phyloP scores from a whole-genome alignment of 257 asterid genomes.

The Fraxinus excelsior region DNA sequence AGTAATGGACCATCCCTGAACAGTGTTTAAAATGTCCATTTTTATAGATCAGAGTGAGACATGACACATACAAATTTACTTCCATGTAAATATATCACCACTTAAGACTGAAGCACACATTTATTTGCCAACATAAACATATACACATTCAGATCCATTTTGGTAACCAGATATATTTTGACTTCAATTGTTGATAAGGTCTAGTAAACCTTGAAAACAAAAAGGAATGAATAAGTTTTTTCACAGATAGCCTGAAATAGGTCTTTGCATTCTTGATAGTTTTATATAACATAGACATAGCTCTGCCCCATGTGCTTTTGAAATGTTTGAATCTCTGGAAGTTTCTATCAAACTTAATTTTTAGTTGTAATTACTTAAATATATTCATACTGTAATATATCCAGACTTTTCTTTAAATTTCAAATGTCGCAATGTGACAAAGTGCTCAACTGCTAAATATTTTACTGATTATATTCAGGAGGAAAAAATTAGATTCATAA shows the following conservation, averaged over 20 bases:
- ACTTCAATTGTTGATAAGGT: background rate
- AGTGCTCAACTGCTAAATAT: background rate
- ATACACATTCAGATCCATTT: background rate
- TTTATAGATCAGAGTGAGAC: constrained; percentile 25
- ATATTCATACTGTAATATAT: background rate
- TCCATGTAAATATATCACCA: constrained; percentile 1
- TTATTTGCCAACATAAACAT: background rate
- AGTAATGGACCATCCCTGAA: constrained; percentile 97
- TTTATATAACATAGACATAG: background rate
- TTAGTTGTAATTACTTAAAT: background rate
- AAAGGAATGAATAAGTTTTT: background rate
- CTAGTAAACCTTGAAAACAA: background rate
- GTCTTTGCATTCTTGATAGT: background rate
- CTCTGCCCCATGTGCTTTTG: background rate
- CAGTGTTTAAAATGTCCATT: constrained; percentile 23
- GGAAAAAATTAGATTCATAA: background rate
- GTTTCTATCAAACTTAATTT: background rate
- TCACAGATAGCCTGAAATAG: background rate
- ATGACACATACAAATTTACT: background rate
- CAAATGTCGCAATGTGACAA: background rate
- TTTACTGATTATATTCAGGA: background rate
- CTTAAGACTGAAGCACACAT: constrained; percentile 7
- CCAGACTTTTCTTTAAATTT: constrained; percentile 1
- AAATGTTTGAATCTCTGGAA: background rate
- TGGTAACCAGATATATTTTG: background rate